A percentile compares a stretch with the other conserved stretches of the same genome.
Evolutionary conservation across 2,329 filamentous ascomycete species (phyloP).

Genomic region (Paraphaeosphaeria minitans): DNA sequence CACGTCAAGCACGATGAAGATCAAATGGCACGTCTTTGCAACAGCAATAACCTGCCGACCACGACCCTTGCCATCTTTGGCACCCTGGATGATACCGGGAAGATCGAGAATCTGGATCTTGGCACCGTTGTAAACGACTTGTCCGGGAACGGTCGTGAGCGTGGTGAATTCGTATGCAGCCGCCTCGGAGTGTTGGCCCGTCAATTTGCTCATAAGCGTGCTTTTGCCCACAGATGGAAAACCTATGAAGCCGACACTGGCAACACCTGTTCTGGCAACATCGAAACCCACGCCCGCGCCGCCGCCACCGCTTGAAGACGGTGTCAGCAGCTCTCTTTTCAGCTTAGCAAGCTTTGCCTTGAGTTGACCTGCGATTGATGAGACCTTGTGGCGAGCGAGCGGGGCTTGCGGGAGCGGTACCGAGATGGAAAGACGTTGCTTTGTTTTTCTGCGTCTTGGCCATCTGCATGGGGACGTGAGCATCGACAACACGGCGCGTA

Average conservation of each 20-base stretch:
- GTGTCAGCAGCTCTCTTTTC: constrained; percentile 92
- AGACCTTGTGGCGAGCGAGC: constrained; percentile 22
- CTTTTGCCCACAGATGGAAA: constrained; percentile 99
- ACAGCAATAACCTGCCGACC: constrained; percentile 98
- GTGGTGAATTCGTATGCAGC: constrained; percentile 99
- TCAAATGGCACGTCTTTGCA: constrained; percentile 97
- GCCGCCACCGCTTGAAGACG: constrained; percentile 77
- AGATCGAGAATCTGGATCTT: constrained; percentile 98
- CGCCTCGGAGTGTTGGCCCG: constrained; percentile 94
- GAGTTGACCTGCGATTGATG: constrained; percentile 66
- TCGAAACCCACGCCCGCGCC: constrained; percentile 91
- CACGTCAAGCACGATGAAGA: constrained; percentile 97
- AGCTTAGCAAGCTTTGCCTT: constrained; percentile 98
- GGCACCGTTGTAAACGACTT: constrained; percentile 94
- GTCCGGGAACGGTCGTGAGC: constrained; percentile 93
- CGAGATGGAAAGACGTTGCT: constrained; percentile 89
- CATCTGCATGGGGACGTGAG: constrained; percentile 66
- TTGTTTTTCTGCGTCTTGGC: constrained; percentile 97
- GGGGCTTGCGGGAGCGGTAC: constrained; percentile 45
- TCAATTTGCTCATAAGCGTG: constrained; percentile 93
- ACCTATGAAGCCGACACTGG: constrained; percentile 95
- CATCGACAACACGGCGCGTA: constrained; percentile 17
- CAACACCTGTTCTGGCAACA: constrained; percentile 95
- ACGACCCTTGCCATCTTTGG: constrained; percentile 96
- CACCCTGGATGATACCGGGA: constrained; percentile 97